phyloP scores from a whole-genome alignment of 2,329 filamentous ascomycete species.

The Ophiostoma sp. region DNA sequence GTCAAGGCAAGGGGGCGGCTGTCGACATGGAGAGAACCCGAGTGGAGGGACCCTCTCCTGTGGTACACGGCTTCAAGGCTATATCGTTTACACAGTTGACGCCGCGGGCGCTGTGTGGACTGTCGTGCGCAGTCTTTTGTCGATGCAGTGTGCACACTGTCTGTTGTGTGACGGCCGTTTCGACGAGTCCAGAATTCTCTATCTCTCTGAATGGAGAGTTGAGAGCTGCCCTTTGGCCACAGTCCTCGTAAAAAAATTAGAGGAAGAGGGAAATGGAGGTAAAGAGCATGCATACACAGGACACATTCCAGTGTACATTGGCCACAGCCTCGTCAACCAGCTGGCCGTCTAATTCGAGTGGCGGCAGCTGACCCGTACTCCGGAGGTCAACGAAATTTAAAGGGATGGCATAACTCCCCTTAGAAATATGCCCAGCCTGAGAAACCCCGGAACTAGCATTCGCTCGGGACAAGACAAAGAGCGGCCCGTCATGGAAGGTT shows the following conservation, averaged over 20 bases:
- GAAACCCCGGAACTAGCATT: background rate
- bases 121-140: background rate
- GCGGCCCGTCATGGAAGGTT: constrained; percentile 7
- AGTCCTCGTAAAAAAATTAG: background rate
- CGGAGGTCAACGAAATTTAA: background rate
- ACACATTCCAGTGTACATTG: background rate
- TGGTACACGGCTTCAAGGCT: background rate
- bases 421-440: background rate
- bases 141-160: background rate
- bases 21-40: constrained; percentile 12
- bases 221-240: too few species aligned
- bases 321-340: background rate
- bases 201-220: background rate
- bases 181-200: background rate
- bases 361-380: too few species aligned
- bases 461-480: background rate
- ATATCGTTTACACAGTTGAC: background rate
- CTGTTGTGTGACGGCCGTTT: background rate
- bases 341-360: background rate
- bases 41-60: constrained; percentile 3
- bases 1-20: constrained; percentile 13
- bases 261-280: background rate
- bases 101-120: background rate
- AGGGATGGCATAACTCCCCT: background rate
- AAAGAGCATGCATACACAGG: background rate